phyloP scores from a whole-genome alignment of 2,329 filamentous ascomycete genomes.

The Pseudogymnoascus sp. region DNA sequence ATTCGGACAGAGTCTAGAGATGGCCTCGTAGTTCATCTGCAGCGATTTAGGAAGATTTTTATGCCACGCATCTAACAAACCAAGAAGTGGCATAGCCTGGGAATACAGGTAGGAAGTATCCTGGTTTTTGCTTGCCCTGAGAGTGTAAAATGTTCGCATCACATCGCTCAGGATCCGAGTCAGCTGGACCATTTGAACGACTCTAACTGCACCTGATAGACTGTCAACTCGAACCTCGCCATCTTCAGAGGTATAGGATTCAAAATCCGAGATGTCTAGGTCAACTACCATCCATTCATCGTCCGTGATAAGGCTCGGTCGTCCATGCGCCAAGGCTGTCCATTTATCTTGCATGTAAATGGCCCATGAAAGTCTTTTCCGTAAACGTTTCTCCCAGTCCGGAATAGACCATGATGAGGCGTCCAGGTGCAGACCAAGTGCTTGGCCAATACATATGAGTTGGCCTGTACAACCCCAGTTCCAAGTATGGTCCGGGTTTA shows the following conservation, averaged over 20 bases:
- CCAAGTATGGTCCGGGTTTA: constrained; percentile 1
- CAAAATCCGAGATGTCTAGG: constrained; percentile 41
- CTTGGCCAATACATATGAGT: constrained; percentile 48
- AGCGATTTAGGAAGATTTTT: constrained; percentile 40
- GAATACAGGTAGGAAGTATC: constrained; percentile 21
- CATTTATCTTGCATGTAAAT: constrained; percentile 61
- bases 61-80: constrained; percentile 44
- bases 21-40: constrained; percentile 38
- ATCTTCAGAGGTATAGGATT: constrained; percentile 28
- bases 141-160: constrained; percentile 43
- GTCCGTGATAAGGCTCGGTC: constrained; percentile 48
- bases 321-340: constrained; percentile 51
- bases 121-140: constrained; percentile 24
- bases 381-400: constrained; percentile 55
- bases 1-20: constrained; percentile 34
- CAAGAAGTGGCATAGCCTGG: constrained; percentile 42
- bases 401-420: constrained; percentile 58
- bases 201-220: constrained; percentile 41
- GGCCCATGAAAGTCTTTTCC: constrained; percentile 58
- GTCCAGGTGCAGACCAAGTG: constrained; percentile 55
- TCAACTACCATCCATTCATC: constrained; percentile 50
- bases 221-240: constrained; percentile 37
- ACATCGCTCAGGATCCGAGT: constrained; percentile 48
- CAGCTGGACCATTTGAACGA: constrained; percentile 45
- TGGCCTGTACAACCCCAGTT: constrained; percentile 35